A percentile compares a stretch with the other conserved stretches of the same genome.
Evolutionary conservation across 169 alveolate genomes (phyloP).

Genomic region (Plasmodium gonderi): DNA sequence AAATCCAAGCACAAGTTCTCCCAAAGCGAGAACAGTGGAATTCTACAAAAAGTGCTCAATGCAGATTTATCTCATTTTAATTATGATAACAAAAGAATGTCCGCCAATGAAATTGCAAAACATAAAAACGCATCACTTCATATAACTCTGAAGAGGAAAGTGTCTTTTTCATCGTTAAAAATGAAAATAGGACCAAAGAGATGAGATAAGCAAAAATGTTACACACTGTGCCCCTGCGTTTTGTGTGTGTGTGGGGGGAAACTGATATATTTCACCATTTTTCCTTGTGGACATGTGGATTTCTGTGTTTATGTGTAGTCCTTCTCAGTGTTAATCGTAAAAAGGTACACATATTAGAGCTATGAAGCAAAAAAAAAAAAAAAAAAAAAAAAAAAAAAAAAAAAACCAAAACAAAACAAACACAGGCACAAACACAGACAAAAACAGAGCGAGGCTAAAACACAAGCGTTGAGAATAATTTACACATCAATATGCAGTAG

Average conservation of each 20-base stretch:
- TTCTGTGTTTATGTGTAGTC: no score
- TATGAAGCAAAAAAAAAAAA: no score
- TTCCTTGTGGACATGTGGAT: no score
- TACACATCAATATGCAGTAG: background rate
- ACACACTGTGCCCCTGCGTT: background rate
- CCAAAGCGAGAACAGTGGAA: constrained; percentile 10
- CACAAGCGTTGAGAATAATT: background rate
- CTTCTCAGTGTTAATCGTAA: no score
- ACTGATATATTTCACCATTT: no score
- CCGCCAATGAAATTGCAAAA: constrained; percentile 56
- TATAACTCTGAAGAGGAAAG: constrained; percentile 34
- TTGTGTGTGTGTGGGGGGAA: no score
- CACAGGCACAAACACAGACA: no score
- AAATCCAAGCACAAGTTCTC: background rate
- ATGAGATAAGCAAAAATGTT: background rate
- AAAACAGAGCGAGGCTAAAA: background rate
- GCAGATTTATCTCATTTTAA: constrained; percentile 36
- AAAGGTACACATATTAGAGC: no score
- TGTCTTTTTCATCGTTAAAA: constrained; percentile 20
- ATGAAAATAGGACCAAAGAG: background rate
- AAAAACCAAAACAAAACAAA: no score
- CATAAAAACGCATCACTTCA: constrained; percentile 55
- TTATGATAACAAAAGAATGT: constrained; percentile 20
- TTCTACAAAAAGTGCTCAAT: constrained; percentile 41
- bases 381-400: background rate